A percentile compares a stretch with the other conserved stretches of the same genome.
Conservation (phyloP, 2,329 filamentous ascomycete species). For the Stachybotrys elegans region DNA sequence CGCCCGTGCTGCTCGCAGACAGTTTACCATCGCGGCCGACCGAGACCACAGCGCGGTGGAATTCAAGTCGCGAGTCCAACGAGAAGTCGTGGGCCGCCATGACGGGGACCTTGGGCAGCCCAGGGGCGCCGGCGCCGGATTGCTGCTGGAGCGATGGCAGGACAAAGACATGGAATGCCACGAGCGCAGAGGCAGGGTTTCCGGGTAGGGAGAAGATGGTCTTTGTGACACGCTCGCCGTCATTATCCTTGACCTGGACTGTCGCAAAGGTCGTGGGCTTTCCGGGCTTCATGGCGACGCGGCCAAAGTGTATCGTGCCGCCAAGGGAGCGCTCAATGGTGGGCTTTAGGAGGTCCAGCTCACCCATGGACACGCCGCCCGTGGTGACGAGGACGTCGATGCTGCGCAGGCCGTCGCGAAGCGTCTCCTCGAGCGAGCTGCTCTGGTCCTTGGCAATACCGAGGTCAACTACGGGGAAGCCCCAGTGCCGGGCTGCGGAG, state of each 20-base stretch:
- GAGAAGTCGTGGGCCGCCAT: constrained; percentile 65
- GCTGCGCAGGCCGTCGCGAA: constrained; percentile 68
- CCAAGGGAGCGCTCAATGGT: constrained; percentile 87
- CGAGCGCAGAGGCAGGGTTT: constrained; percentile 88
- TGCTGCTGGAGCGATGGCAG: constrained; percentile 78
- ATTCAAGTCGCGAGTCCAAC: constrained; percentile 79
- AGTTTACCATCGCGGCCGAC: constrained; percentile 63
- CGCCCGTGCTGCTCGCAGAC: constrained; percentile 76
- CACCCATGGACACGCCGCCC: constrained; percentile 95
- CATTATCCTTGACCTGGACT: constrained; percentile 60
- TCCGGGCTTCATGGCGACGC: constrained; percentile 95
- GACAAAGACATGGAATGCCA: constrained; percentile 92
- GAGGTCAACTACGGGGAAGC: constrained; percentile 76
- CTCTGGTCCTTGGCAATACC: constrained; percentile 77
- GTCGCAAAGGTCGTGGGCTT: constrained; percentile 98
- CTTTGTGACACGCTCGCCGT: constrained; percentile 55
- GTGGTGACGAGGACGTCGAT: constrained; percentile 86
- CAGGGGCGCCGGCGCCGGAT: constrained; percentile 61
- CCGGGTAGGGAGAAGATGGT: constrained; percentile 87
- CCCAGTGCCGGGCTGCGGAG: constrained; percentile 67
- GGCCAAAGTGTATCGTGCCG: constrained; percentile 92
- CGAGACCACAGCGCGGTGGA: constrained; percentile 76
- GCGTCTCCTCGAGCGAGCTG: constrained; percentile 67
- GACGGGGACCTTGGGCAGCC: constrained; percentile 69
- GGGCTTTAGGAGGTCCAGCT: constrained; percentile 92